Conservation (phyloP, 1,284 basidiomycete genomes). For the Tilletia horrida region DNA sequence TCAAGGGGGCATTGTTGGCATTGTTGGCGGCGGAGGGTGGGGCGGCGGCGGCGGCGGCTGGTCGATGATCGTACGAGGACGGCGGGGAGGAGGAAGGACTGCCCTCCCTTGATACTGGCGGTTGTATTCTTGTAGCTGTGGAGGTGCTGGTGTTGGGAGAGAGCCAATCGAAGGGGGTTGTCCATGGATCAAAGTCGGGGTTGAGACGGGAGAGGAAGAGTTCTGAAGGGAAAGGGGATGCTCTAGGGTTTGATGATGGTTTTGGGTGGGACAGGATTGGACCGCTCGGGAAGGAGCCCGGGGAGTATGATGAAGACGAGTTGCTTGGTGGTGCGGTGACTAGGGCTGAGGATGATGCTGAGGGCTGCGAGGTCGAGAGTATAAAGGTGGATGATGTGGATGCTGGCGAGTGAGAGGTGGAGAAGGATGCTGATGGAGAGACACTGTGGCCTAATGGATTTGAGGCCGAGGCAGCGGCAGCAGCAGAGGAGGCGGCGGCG, state of each 20-base stretch:
- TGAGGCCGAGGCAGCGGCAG: too few species aligned
- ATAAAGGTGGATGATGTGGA: neutral
- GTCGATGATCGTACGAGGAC: neutral
- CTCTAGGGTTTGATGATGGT: neutral
- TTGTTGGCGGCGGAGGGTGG: neutral
- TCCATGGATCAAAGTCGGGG: constrained; percentile 11
- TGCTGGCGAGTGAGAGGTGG: neutral
- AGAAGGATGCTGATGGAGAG: neutral
- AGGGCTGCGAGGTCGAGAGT: neutral
- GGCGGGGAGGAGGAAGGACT: neutral
- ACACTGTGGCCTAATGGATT: neutral
- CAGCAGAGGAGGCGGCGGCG: neutral
- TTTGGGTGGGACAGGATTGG: neutral
- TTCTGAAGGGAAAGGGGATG: constrained; percentile 11
- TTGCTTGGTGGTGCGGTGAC: neutral
- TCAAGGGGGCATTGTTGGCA: constrained; percentile 3
- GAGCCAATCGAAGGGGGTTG: neutral
- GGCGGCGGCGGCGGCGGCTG: neutral
- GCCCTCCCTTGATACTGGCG: constrained; percentile 1
- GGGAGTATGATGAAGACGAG: constrained; percentile 3
- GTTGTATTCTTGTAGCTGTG: neutral
- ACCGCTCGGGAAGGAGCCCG: neutral
- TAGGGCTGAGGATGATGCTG: neutral
- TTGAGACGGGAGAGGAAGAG: constrained; percentile 10
- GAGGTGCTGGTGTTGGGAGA: neutral